Percentiles rank a stretch among this genome's conserved stretches.
These are phyloP conservation scores for Plasmopara halstedii DNA, from an alignment of 352 stramenopile genomes.

Conservation along the genomic window DNA sequence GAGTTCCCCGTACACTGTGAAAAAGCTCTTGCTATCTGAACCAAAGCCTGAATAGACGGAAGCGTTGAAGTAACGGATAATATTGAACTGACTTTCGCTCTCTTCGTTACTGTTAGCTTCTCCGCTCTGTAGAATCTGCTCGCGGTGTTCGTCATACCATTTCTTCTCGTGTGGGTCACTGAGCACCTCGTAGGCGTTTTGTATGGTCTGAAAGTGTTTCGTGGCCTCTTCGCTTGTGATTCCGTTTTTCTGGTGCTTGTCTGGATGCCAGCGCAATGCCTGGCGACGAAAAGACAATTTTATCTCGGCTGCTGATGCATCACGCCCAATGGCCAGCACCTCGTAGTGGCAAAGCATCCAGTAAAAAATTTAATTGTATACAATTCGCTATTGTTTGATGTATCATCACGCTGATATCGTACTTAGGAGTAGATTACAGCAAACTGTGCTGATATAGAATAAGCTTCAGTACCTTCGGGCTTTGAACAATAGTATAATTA, in stretches of 20 bases:
- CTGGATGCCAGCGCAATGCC: conserved; percentile 77
- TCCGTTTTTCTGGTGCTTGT: conserved; percentile 73
- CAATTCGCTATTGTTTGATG: too few relatives aligned
- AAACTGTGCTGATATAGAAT: too few relatives aligned
- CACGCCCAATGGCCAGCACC: conserved; percentile 58
- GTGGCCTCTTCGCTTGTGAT: conserved; percentile 72
- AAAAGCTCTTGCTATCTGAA: conserved; percentile 67
- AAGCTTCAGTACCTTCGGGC: too few relatives aligned
- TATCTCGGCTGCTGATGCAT: conserved; percentile 45
- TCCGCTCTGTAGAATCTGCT: conserved; percentile 76
- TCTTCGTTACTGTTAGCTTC: conserved; percentile 28
- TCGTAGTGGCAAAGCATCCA: conserved; percentile 86
- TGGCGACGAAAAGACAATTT: conserved; percentile 75
- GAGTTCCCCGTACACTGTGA: conserved; percentile 58
- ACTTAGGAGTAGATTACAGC: too few relatives aligned
- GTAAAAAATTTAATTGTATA: too few relatives aligned
- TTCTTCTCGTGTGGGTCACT: conserved; percentile 79
- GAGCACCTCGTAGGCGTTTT: conserved; percentile 82
- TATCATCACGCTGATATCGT: too few relatives aligned
- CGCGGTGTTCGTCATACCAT: conserved; percentile 86
- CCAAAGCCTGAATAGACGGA: conserved; percentile 76
- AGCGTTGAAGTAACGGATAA: conserved; percentile 76
- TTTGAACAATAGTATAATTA: too few relatives aligned
- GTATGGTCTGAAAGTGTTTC: conserved; percentile 76
- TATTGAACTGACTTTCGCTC: conserved; percentile 46